Base-by-base conservation (phyloP, 176 grass and related monocot species). In the Dactylis glomerata region DNA sequence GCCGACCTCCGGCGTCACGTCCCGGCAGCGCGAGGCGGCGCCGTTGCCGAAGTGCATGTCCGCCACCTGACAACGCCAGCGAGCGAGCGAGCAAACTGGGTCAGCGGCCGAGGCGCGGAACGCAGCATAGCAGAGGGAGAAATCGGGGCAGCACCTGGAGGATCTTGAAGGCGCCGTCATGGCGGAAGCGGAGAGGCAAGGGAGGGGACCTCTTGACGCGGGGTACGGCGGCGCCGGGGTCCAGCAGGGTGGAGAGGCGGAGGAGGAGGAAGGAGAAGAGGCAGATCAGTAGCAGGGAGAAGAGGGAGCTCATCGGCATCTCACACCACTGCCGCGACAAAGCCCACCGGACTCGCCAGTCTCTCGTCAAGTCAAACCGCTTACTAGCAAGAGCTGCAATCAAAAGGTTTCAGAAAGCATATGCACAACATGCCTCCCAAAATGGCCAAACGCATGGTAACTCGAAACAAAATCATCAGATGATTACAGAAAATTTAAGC, bases 41-140 rank as follows among this genome's bases (percentile, higher is more conserved):
- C 96, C 95, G 67, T 98, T 98, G 47, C 93, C 96, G 84, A 91
- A 98, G 85, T 98, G 96, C 91, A 95, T 92, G 66, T 98, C 96
- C 28, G 96, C 93, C 83, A 98, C 96, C 96, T 98, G 87, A 17
- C 42, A 69, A 23, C 63, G 37, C 1, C 66, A 27, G 8, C 33
- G 65, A 68, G 67, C 36, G 59, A 63, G 59, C 66, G 3, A 78
- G 64, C 19, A 6, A 40, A n/a, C 20, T 2, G 30, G 36, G 56
- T 68, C n/a, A 88, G 80, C 52, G 13, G 15, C 10, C 32, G 17
- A 54, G 46, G 20, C n/a, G 24, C 74, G 31, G 6, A 3, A 45
- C 41, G 44, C 44, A 45, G 44, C 12, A 45, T 45, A 45, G 44
- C 44, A 15, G 4, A 28, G 24, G 8, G 20, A n/a, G 10, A 55